Evolutionary conservation across 2,329 filamentous ascomycete genomes (phyloP).

Genomic region (Aspergillus neoniger): DNA sequence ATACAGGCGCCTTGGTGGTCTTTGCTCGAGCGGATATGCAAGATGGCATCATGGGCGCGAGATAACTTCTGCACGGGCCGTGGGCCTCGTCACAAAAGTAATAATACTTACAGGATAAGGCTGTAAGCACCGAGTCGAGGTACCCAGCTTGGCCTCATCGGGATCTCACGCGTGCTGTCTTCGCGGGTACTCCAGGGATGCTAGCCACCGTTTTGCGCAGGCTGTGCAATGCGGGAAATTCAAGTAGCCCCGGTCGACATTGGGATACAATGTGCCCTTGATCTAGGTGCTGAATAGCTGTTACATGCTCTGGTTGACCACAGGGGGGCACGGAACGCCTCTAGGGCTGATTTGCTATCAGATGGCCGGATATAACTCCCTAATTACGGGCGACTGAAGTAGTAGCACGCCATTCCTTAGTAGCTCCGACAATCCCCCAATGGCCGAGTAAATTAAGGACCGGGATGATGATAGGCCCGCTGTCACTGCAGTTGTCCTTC

Average conservation of each 20-base stretch:
- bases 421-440: background rate
- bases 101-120: background rate
- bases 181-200: background rate
- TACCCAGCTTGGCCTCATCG: background rate
- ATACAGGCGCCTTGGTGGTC: background rate
- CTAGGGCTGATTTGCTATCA: conserved; percentile 5
- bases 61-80: background rate
- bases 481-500: background rate
- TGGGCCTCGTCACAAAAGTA: background rate
- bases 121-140: background rate
- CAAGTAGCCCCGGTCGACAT: background rate
- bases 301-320: background rate
- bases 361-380: conserved; percentile 3
- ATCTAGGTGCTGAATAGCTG: background rate
- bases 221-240: background rate
- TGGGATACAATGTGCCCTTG: background rate
- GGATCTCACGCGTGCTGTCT: background rate
- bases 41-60: conserved; percentile 8
- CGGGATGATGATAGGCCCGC: background rate
- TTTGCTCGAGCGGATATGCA: conserved; percentile 3
- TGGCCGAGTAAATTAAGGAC: background rate
- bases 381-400: background rate
- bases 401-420: conserved; percentile 1
- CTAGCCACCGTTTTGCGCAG: background rate
- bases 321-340: background rate